phyloP scores from a whole-genome alignment of 78 protist genomes.

The Cavenderia fasciculata region DNA sequence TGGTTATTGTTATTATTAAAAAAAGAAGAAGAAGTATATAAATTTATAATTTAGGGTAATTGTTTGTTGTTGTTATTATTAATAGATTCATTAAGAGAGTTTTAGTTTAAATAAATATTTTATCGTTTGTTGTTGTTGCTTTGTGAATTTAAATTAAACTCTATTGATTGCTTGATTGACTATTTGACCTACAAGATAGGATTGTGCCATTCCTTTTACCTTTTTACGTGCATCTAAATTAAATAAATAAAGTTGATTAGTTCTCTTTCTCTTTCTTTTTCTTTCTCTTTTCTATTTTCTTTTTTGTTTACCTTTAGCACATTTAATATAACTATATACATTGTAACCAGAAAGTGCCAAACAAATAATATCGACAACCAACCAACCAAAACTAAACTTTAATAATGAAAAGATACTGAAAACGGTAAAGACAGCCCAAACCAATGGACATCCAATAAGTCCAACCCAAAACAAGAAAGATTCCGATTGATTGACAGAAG shows the following conservation, averaged over 20 bases:
- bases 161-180: slow-evolving; percentile 72
- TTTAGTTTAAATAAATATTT: neutral
- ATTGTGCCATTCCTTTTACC: slow-evolving; percentile 77
- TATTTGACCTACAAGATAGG: slow-evolving; percentile 48
- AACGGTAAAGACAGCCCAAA: slow-evolving; percentile 31
- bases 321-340: slow-evolving; percentile 85
- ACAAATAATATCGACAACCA: slow-evolving; percentile 78
- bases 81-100: neutral
- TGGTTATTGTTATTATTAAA: no score
- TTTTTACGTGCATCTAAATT: slow-evolving; percentile 76
- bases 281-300: no score
- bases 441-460: neutral
- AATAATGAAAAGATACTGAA: slow-evolving; percentile 16
- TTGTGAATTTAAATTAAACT: slow-evolving; percentile 13
- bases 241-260: no score
- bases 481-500: slow-evolving; percentile 53
- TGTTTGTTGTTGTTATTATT: neutral
- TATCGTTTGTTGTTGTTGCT: neutral
- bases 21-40: no score
- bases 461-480: slow-evolving; percentile 63
- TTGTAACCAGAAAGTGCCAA: slow-evolving; percentile 78
- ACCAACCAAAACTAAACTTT: slow-evolving; percentile 37
- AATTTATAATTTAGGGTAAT: no score
- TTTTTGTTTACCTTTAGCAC: slow-evolving; percentile 64
- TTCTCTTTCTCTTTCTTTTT: no score